Percentiles rank a stretch among this genome's conserved stretches.
These are phyloP conservation scores for Colletotrichum kahawae DNA, from an alignment of 2,329 filamentous ascomycete species.

Conservation along the genomic window DNA sequence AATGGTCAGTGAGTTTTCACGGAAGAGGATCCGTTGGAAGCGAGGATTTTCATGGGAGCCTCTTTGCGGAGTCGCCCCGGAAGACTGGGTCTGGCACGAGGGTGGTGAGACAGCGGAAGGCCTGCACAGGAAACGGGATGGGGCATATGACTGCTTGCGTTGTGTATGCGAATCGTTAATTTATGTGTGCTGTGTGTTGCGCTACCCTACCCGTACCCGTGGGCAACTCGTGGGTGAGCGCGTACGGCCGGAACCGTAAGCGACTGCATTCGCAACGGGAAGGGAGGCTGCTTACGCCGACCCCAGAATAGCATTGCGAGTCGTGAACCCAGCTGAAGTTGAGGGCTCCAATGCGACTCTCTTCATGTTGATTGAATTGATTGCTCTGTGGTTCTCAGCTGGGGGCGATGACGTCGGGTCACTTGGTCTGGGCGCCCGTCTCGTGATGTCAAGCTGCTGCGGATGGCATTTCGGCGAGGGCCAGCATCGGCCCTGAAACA, in stretches of 20 bases:
- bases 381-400: background rate
- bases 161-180: background rate
- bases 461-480: slow-evolving; percentile 9
- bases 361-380: background rate
- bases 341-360: background rate
- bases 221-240: background rate
- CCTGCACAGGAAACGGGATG: background rate
- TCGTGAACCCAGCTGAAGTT: background rate
- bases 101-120: background rate
- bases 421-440: slow-evolving; percentile 14
- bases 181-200: background rate
- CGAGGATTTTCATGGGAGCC: background rate
- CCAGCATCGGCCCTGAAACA: background rate
- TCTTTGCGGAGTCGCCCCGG: slow-evolving; percentile 7
- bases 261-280: background rate
- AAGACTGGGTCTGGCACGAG: slow-evolving; percentile 11
- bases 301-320: background rate
- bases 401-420: slow-evolving; percentile 7
- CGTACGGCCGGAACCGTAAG: background rate
- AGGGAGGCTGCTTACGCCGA: background rate
- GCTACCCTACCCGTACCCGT: background rate
- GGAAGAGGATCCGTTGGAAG: background rate
- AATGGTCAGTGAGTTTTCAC: background rate
- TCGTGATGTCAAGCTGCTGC: slow-evolving; percentile 21
- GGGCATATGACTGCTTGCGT: slow-evolving; percentile 12